These are phyloP conservation scores for Monosporascus sp. DNA, from an alignment of 2,329 filamentous ascomycete genomes.

Conservation along the genomic window DNA sequence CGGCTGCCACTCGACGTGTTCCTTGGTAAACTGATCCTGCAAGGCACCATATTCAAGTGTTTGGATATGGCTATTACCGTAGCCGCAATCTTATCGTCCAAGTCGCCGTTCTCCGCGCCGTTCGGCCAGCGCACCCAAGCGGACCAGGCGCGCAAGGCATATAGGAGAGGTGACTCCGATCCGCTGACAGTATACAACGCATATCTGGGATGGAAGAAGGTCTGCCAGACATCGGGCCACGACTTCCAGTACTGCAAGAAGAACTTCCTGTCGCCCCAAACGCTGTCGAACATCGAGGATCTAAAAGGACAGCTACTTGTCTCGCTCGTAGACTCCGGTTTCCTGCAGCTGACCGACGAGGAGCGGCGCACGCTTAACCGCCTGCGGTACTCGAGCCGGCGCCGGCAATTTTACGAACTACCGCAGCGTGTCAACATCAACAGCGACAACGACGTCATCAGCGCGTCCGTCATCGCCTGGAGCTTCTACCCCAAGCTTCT, in stretches of 20 bases:
- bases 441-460: slow-evolving; percentile 73
- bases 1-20: slow-evolving; percentile 90
- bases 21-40: slow-evolving; percentile 84
- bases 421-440: slow-evolving; percentile 70
- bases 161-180: slow-evolving; percentile 85
- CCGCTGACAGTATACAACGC: slow-evolving; percentile 91
- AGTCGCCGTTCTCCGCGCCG: slow-evolving; percentile 85
- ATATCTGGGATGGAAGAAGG: slow-evolving; percentile 81
- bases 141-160: slow-evolving; percentile 71
- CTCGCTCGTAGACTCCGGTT: slow-evolving; percentile 78
- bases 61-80: slow-evolving; percentile 88
- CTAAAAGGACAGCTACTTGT: slow-evolving; percentile 87
- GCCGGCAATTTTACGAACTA: slow-evolving; percentile 75
- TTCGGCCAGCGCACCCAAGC: slow-evolving; percentile 81
- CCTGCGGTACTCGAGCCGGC: slow-evolving; percentile 61
- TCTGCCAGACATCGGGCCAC: slow-evolving; percentile 67
- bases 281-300: slow-evolving; percentile 87
- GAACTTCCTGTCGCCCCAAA: slow-evolving; percentile 88
- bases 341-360: slow-evolving; percentile 68
- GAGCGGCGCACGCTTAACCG: slow-evolving; percentile 67
- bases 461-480: slow-evolving; percentile 81
- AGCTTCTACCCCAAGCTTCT: slow-evolving; percentile 95
- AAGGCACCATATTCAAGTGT: slow-evolving; percentile 83
- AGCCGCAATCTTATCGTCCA: slow-evolving; percentile 88
- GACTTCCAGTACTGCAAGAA: slow-evolving; percentile 92